Evolutionary conservation across 2,329 filamentous ascomycete genomes (phyloP).

Genomic region (Colletotrichum horii): DNA sequence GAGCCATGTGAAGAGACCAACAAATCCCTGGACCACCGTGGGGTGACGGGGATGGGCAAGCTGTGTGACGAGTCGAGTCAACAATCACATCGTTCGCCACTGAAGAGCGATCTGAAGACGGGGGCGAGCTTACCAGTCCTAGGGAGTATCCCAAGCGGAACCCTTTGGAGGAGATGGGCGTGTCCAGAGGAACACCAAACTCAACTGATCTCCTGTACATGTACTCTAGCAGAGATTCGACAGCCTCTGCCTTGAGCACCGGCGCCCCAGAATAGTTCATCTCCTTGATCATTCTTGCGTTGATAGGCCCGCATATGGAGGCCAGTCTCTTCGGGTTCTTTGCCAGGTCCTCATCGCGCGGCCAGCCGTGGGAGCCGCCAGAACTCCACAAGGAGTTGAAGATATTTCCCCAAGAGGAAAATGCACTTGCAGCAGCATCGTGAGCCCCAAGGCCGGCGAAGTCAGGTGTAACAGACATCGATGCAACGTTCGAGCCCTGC

Average conservation of each 20-base stretch:
- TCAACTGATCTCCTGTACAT: conserved; percentile 24
- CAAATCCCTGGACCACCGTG: conserved; percentile 22
- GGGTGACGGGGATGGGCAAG: conserved; percentile 25
- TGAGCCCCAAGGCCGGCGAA: not conserved
- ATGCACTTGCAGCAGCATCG: not conserved
- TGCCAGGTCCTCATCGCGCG: conserved; percentile 6
- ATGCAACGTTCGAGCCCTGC: not conserved
- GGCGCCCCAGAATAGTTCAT: conserved; percentile 22
- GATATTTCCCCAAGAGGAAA: not conserved
- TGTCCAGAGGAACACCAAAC: conserved; percentile 23
- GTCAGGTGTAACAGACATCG: not conserved
- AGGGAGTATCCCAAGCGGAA: conserved; percentile 24
- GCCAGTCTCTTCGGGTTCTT: conserved; percentile 11
- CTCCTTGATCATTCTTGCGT: conserved; percentile 4
- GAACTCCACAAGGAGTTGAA: conserved; percentile 1
- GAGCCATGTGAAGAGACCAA: conserved; percentile 26
- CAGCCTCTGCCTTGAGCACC: conserved; percentile 14
- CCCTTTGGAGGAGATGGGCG: conserved; percentile 22
- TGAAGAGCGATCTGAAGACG: not conserved
- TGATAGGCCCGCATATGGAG: conserved; percentile 1
- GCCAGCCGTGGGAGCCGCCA: not conserved
- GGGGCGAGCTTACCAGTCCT: conserved; percentile 13
- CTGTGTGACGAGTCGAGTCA: conserved; percentile 13
- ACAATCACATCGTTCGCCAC: not conserved
- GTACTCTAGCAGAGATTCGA: conserved; percentile 22